Conservation (phyloP, 2,329 filamentous ascomycete genomes). For the Salinomyces thailandicus region DNA sequence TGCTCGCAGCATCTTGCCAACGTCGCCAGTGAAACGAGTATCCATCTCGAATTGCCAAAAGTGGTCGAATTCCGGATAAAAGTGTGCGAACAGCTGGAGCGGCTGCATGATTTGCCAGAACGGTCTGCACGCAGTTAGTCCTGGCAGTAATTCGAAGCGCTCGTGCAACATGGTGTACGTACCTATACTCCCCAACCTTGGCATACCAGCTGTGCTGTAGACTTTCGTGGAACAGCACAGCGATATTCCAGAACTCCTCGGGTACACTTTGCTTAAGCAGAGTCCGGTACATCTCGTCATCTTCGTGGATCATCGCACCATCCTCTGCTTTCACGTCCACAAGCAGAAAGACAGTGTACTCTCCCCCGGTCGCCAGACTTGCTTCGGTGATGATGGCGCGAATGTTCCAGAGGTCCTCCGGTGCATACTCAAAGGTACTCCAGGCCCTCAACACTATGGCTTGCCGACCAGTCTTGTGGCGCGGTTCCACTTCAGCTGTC, state of each 20-base stretch:
- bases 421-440: slow-evolving; percentile 33
- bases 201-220: slow-evolving; percentile 38
- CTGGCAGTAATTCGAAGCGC: no score
- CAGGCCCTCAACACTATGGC: slow-evolving; percentile 34
- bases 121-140: slow-evolving; percentile 12
- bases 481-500: slow-evolving; percentile 17
- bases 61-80: slow-evolving; percentile 66
- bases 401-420: slow-evolving; percentile 33
- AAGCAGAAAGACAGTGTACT: slow-evolving; percentile 34
- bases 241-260: slow-evolving; percentile 56
- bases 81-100: slow-evolving; percentile 61
- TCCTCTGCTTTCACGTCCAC: slow-evolving; percentile 26
- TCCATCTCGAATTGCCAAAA: slow-evolving; percentile 79
- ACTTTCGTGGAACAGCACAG: slow-evolving; percentile 59
- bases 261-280: slow-evolving; percentile 54
- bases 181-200: slow-evolving; percentile 32
- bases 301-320: background rate
- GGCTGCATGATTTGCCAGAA: slow-evolving; percentile 52
- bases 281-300: slow-evolving; percentile 18
- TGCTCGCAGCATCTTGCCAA: slow-evolving; percentile 52
- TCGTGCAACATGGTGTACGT: no score
- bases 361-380: slow-evolving; percentile 31
- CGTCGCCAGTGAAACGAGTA: slow-evolving; percentile 62
- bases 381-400: slow-evolving; percentile 35
- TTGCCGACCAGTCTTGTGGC: slow-evolving; percentile 5